A percentile compares a stretch with the other conserved stretches of the same genome.
phyloP scores from a whole-genome alignment of 768 basidiomycete species.

The Fibroporia radiculosa region DNA sequence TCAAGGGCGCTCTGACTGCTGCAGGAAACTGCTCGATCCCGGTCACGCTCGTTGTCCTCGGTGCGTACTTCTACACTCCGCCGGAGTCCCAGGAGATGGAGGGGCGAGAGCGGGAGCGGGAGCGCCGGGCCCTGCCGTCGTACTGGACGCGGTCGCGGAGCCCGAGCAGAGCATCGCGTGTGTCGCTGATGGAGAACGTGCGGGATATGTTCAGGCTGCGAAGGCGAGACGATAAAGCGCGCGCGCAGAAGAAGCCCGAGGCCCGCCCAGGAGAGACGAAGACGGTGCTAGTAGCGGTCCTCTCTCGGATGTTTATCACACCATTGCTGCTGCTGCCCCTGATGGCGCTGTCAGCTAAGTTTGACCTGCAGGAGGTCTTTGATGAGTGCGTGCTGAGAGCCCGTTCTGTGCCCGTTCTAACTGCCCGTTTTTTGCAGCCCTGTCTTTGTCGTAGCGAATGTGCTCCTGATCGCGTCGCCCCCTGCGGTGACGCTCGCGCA shows the following conservation, averaged over 20 bases:
- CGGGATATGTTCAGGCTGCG: slow-evolving; percentile 35
- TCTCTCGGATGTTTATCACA: slow-evolving; percentile 81
- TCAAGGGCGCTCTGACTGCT: slow-evolving; percentile 58
- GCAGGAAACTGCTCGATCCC: slow-evolving; percentile 82
- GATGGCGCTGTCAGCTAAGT: slow-evolving; percentile 54
- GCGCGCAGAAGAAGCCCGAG: slow-evolving; percentile 10
- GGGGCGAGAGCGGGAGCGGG: slow-evolving; percentile 5
- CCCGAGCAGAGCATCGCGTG: slow-evolving; percentile 17
- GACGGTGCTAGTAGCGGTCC: slow-evolving; percentile 78
- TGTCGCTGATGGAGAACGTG: slow-evolving; percentile 34
- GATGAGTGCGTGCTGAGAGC: slow-evolving; percentile 54
- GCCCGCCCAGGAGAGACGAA: slow-evolving; percentile 59
- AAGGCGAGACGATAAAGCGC: slow-evolving; percentile 12
- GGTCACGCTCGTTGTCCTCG: slow-evolving; percentile 83
- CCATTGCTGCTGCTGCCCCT: slow-evolving; percentile 74
- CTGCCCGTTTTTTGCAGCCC: slow-evolving; percentile 42
- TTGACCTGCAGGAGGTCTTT: slow-evolving; percentile 53
- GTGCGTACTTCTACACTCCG: slow-evolving; percentile 77
- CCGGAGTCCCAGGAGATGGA: slow-evolving; percentile 12
- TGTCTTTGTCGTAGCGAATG: slow-evolving; percentile 79
- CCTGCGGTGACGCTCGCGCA: slow-evolving; percentile 72
- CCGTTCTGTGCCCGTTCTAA: neutral
- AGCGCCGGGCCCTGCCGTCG: slow-evolving; percentile 9
- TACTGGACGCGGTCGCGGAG: slow-evolving; percentile 11
- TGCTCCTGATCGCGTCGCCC: slow-evolving; percentile 76